Base-by-base conservation (phyloP, 305 asterid species). In the Rubia balearica region DNA sequence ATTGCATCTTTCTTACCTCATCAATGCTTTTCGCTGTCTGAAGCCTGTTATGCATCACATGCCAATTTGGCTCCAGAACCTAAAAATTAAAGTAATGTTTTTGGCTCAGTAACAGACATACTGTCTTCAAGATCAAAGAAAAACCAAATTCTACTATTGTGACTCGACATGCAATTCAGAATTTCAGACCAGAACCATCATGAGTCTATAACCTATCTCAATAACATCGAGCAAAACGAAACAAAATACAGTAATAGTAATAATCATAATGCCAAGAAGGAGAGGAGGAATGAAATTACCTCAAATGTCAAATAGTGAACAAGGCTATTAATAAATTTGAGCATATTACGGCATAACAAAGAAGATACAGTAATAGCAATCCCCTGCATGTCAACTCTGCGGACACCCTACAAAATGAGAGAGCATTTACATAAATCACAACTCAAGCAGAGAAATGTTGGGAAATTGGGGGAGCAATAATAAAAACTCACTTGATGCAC, bases 51-150 rank as follows among this genome's bases (percentile, higher is more conserved):
- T 85, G 89, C 98, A 94, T 86, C 80, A 94, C 85, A 74, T 94
- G 99, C 98, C 98, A 94, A 84, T 89, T 94, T 41, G 98, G 99
- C 86, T 94, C 99, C 75, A 94, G 78, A 83, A 94, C 99, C 99
- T 94, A 85, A 77, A 83, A 76, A 74, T 27, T 27, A n/a, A 60
- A 53, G 61, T 42, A 36, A 36, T 9, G 49, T 5, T 64, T 16
- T 7, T 16, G 0, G 45, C 30, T 57, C 8, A 73, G 72, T 65
- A 72, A 49, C 43, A 21, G 55, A 42, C 12, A 42, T 9, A 8
- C 14, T n/a, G 9, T 36, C 33, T 33, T 38, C 45, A 49, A 48
- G 45, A 67, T 27, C n/a, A 55, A 16, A 59, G 64, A 53, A 67
- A 27, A 49, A 3, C 27, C 6, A 22, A 51, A 49, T 10, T 68